phyloP scores from a whole-genome alignment of 2,329 filamentous ascomycete species.

The Fusarium transvaalense region DNA sequence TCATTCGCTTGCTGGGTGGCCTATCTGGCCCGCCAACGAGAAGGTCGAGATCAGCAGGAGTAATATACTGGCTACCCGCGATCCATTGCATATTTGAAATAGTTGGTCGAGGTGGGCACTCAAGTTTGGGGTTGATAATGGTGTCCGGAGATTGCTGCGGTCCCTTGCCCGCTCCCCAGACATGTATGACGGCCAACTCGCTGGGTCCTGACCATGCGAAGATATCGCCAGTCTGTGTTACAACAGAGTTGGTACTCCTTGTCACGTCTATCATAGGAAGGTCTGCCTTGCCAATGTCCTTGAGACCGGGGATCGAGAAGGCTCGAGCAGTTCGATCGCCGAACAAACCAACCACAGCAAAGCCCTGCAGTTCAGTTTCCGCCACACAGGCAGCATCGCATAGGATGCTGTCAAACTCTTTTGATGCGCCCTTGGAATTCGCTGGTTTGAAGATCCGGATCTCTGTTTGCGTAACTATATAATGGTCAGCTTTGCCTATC shows the following conservation, averaged over 20 bases:
- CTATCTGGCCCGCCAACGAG: constrained; percentile 90
- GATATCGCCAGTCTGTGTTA: constrained; percentile 84
- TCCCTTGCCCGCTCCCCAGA: constrained; percentile 81
- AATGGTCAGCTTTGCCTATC: constrained; percentile 45
- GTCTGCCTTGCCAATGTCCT: constrained; percentile 79
- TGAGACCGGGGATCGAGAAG: constrained; percentile 88
- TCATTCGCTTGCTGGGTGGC: constrained; percentile 88
- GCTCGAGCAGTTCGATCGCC: constrained; percentile 83
- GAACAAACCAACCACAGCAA: constrained; percentile 85
- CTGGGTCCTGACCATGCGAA: constrained; percentile 91
- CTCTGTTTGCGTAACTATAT: constrained; percentile 73
- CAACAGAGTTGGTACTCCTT: constrained; percentile 75
- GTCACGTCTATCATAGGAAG: constrained; percentile 79
- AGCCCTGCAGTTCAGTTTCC: constrained; percentile 79
- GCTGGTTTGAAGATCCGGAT: constrained; percentile 91
- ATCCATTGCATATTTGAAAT: constrained; percentile 98
- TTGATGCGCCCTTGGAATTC: constrained; percentile 88
- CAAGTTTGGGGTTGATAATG: constrained; percentile 81
- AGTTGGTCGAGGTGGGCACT: constrained; percentile 84
- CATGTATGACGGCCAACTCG: constrained; percentile 84
- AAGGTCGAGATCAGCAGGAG: constrained; percentile 87
- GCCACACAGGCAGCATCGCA: constrained; percentile 86
- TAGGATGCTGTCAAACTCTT: constrained; percentile 84
- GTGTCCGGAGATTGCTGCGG: constrained; percentile 76
- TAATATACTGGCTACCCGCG: constrained; percentile 91